Evolutionary conservation across 805 yeast genomes (phyloP), one percentile per base, ranked within the genome.

Genomic region (Blastobotrys chiropterorum): DNA sequence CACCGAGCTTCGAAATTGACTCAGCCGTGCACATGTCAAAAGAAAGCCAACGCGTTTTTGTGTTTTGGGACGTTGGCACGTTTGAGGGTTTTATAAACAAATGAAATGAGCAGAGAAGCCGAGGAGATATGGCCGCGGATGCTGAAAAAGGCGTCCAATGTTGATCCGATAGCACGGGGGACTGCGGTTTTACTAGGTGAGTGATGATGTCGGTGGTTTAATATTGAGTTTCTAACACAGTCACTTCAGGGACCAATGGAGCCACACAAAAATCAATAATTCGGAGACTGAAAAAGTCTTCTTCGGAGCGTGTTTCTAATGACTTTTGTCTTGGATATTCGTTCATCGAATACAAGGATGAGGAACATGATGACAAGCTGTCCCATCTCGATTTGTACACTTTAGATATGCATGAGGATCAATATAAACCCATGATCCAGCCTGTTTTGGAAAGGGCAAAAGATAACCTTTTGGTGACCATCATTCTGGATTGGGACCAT

Each of bases 251-350:
- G 8, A 42, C 44, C 20, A 42, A 17, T 20, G n/a, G n/a, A 5
- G 26, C 16, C 14, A 16, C 20, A 13, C 44, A 42, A 6, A 15
- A 16, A 17, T 15, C 44, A 14, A 5, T 42, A 17, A 42, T 42
- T 11, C 44, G 21, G 7, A 17, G 44, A 42, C 22, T 42, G 17
- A 20, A 42, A 26, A 26, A 26, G 34, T 26, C 34, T 11, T 11
- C 34, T 26, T 26, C 11, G 34, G 34, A 42, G 20, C 30, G 22
- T 2, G 40, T 50, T 6, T 56, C 62, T 15, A 59, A 56, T 31
- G 55, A 52, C 8, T 51, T 60, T 42, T 60, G 58, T 2, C 47
- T 62, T 38, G 66, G 67, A 14, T 65, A 63, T 48, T 44, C 61
- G 13, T 65, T 52, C 48, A 21, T 58, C 5, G 67, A 62, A 15